Evolutionary conservation across 2,329 filamentous ascomycete species (phyloP).

Genomic region (Hymenoscyphus linearis): DNA sequence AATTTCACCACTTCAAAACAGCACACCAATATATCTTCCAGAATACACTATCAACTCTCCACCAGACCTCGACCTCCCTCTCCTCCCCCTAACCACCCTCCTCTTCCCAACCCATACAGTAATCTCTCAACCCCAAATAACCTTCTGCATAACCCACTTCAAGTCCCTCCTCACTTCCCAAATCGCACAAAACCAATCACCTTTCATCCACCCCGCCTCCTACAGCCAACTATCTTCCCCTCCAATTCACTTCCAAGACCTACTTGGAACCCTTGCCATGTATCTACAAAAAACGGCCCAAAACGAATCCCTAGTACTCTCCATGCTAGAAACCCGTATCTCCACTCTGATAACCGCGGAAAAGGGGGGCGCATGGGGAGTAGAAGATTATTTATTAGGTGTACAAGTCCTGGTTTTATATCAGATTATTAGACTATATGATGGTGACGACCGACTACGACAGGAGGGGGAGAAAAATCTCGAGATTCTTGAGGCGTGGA

Average conservation of each 20-base stretch:
- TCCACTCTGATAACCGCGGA: not conserved
- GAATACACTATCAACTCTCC: not conserved
- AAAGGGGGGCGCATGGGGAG: conserved; percentile 8
- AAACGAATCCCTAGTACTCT: conserved; percentile 11
- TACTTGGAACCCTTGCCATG: conserved; percentile 15
- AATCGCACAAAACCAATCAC: conserved; percentile 13
- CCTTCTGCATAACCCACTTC: conserved; percentile 14
- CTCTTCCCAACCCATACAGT: conserved; percentile 3
- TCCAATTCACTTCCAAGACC: conserved; percentile 18
- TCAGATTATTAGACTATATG: conserved; percentile 34
- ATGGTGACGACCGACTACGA: conserved; percentile 34
- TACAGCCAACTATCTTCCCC: conserved; percentile 10
- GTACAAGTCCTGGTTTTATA: conserved; percentile 29
- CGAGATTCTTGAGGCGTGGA: not conserved
- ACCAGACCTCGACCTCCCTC: not conserved
- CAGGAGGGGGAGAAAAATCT: conserved; percentile 29
- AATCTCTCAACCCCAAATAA: conserved; percentile 8
- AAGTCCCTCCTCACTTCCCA: conserved; percentile 11
- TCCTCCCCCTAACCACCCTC: conserved; percentile 2
- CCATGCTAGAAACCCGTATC: not conserved
- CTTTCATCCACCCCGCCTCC: conserved; percentile 20
- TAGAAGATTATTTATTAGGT: conserved; percentile 26
- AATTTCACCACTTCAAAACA: not conserved
- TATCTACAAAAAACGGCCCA: conserved; percentile 13
- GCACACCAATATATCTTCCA: not conserved